Percentiles rank a stretch among this genome's conserved stretches.
phyloP scores from a whole-genome alignment of 148 eudicot genomes.

The Silene latifolia region DNA sequence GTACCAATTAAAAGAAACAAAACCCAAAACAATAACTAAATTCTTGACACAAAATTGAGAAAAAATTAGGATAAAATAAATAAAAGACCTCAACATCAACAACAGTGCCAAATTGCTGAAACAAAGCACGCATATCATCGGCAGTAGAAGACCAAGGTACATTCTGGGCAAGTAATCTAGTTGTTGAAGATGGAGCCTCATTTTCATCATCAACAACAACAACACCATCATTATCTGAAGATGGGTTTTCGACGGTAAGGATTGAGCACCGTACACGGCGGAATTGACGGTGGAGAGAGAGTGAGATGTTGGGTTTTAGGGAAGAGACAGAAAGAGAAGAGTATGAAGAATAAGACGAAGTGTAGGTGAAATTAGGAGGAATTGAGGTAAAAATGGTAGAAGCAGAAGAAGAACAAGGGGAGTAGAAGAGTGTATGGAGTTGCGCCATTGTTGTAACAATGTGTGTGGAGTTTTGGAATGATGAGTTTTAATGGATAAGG shows the following conservation, averaged over 20 bases:
- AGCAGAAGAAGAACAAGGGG: constrained; percentile 22
- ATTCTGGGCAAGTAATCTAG: constrained; percentile 68
- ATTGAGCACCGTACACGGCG: constrained; percentile 22
- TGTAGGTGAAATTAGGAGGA: constrained; percentile 4
- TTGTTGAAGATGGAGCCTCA: constrained; percentile 28
- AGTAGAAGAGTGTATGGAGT: constrained; percentile 24
- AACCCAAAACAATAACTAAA: no score
- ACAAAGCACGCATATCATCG: constrained; percentile 70
- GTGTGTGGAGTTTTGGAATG: background rate
- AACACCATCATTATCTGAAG: background rate
- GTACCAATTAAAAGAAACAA: background rate
- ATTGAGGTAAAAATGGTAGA: constrained; percentile 10
- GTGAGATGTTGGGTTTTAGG: constrained; percentile 10
- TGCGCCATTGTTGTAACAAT: constrained; percentile 35
- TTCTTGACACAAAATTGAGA: background rate
- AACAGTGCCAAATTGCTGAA: constrained; percentile 73
- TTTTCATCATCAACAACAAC: constrained; percentile 16
- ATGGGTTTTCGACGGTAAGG: constrained; percentile 27
- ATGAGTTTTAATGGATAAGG: background rate
- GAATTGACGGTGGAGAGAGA: constrained; percentile 3
- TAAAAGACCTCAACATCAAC: constrained; percentile 73
- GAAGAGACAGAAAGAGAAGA: constrained; percentile 22
- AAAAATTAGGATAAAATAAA: background rate
- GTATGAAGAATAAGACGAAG: constrained; percentile 16
- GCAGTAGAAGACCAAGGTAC: constrained; percentile 68